These are phyloP conservation scores for Kodamaea fungicola DNA, from an alignment of 1,139 yeast genomes.

Conservation along the genomic window DNA sequence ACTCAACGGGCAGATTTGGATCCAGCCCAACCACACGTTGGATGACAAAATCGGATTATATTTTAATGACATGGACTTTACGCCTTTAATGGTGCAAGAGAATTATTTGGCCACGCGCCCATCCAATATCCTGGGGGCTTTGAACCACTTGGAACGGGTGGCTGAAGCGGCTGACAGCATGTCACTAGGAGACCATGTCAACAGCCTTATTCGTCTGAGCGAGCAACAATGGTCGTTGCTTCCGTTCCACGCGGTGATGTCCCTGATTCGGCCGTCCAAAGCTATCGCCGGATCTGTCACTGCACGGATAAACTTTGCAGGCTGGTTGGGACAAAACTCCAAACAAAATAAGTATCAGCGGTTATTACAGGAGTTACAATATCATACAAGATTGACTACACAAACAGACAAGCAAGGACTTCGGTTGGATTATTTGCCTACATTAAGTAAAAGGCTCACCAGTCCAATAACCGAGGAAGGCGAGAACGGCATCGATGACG, in stretches of 20 bases:
- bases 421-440: slow-evolving; percentile 74
- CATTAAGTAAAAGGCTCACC: slow-evolving; percentile 52
- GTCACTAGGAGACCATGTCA: slow-evolving; percentile 77
- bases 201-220: slow-evolving; percentile 76
- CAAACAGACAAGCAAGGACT: slow-evolving; percentile 74
- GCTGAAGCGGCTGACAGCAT: slow-evolving; percentile 85
- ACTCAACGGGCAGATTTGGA: slow-evolving; percentile 60
- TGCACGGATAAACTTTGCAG: slow-evolving; percentile 74
- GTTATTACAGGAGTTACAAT: slow-evolving; percentile 79
- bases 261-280: slow-evolving; percentile 79
- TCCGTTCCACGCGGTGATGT: slow-evolving; percentile 88
- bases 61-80: slow-evolving; percentile 91
- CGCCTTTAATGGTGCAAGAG: slow-evolving; percentile 95
- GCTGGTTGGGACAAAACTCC: slow-evolving; percentile 91
- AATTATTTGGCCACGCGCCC: slow-evolving; percentile 76
- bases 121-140: slow-evolving; percentile 29
- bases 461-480: slow-evolving; percentile 53
- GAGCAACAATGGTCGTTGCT: slow-evolving; percentile 95
- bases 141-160: slow-evolving; percentile 57
- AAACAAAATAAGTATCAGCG: slow-evolving; percentile 77
- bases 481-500: slow-evolving; percentile 60
- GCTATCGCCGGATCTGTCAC: slow-evolving; percentile 69
- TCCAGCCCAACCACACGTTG: slow-evolving; percentile 51
- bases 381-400: slow-evolving; percentile 79
- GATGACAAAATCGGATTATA: slow-evolving; percentile 86